Base-by-base conservation (phyloP, 495 filamentous ascomycete genomes). In the Lasiosphaeria ovina region DNA sequence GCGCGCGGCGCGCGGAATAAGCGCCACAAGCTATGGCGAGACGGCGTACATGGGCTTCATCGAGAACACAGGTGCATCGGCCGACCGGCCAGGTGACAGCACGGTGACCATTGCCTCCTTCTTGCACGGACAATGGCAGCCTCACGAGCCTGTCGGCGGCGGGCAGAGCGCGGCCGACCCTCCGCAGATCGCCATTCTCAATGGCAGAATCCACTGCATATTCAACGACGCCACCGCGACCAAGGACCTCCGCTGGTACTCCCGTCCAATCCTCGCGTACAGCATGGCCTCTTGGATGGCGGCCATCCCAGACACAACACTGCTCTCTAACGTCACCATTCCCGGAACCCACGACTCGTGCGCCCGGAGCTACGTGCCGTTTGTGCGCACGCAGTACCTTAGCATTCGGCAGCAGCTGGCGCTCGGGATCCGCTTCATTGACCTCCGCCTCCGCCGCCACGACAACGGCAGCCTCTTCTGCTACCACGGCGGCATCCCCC, bases 261-360 rank as follows among this genome's bases (percentile, higher is more conserved):
- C 70, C 31, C 60, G 66, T 34, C 58, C 65, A 1, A 55, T 73
- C 6, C 61, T 66, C 6, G 11, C 40, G 24, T 71, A 68, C 6
- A 79, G 87, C 35, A 80, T 92, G 42, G 72, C 84, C 54, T 78
- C 79, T 11, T 97, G 92, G 92, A 96, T 96, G 90, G 67, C 75
- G 36, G 77, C 82, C 45, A 73, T 95, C 32, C 79, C 76, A 35
- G 85, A 91, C 68, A 77, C 82, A n/a, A 85, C 79, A 6, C 80
- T 88, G 2, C 76, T 96, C 34, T 91, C 90, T 8, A 83, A 85
- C 3, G 79, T 97, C 8, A 92, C 89, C 14, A 93, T 97, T 52
- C 93, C 92, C 3, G 92, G 92, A 54, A 96, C 92, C 0, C 92
- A 97, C 78, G 96, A 97, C 72, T 89, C 87, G 10, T 86, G 82